phyloP scores from a whole-genome alignment of 139 green algal genomes.

The Chlamydomonas asymmetrica region DNA sequence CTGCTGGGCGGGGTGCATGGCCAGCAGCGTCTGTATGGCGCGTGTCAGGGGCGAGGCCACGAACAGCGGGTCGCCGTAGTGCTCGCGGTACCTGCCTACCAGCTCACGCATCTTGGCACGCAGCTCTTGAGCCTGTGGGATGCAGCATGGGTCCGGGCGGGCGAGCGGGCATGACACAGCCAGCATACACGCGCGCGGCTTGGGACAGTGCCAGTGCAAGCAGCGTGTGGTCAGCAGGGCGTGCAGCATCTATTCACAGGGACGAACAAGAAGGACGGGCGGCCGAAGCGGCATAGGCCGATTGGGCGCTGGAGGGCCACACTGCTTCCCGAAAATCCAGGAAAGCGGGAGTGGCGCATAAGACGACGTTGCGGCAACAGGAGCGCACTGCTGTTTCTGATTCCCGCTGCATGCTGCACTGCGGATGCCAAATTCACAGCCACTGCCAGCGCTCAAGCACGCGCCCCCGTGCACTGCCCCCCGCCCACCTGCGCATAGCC shows the following conservation, averaged over 20 bases:
- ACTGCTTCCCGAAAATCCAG: background rate
- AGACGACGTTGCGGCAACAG: background rate
- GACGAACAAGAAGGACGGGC: too few species aligned
- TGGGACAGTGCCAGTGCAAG: too few species aligned
- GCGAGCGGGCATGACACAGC: background rate
- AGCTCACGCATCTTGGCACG: conserved; percentile 12
- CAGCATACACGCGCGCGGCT: too few species aligned
- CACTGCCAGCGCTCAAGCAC: too few species aligned
- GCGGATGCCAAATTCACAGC: too few species aligned
- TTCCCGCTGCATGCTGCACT: too few species aligned
- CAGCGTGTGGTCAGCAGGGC: too few species aligned
- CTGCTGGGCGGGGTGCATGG: conserved; percentile 22
- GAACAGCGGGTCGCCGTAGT: conserved; percentile 41
- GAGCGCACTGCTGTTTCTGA: too few species aligned
- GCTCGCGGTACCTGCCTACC: too few species aligned
- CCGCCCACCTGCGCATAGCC: conserved; percentile 28
- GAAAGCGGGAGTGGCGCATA: background rate
- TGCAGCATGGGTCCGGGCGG: background rate
- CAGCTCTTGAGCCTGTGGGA: conserved; percentile 15
- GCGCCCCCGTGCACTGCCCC: too few species aligned
- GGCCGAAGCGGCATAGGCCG: too few species aligned
- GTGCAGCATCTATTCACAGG: too few species aligned
- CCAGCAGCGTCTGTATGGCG: conserved; percentile 35
- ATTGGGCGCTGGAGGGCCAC: background rate
- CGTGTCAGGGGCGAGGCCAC: conserved; percentile 36